A percentile compares a stretch with the other conserved stretches of the same genome.
These are phyloP conservation scores for Hypoxylon trugodes DNA, from an alignment of 495 filamentous ascomycete species.

Conservation along the genomic window DNA sequence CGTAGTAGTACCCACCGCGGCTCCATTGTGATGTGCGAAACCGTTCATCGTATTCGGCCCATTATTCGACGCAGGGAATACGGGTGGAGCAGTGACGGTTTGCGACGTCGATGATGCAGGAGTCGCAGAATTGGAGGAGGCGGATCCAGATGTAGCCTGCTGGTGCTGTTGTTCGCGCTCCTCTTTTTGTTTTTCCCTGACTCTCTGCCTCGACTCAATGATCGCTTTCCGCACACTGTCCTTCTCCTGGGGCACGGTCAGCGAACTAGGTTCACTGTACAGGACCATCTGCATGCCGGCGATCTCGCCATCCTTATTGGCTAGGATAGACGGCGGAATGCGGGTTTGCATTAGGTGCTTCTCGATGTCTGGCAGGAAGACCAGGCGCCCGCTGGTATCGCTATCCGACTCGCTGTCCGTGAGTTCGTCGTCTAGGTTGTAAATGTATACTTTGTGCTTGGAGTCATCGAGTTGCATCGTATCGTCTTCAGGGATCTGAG, in stretches of 20 bases:
- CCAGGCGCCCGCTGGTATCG: constrained; percentile 57
- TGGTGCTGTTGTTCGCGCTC: constrained; percentile 28
- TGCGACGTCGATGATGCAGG: neutral
- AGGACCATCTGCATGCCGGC: constrained; percentile 76
- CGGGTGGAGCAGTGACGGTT: neutral
- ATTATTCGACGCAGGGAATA: neutral
- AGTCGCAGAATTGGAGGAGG: neutral
- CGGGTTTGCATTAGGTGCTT: constrained; percentile 69
- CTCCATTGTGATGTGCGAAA: constrained; percentile 4
- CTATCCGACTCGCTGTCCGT: constrained; percentile 56
- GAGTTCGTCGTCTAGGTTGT: constrained; percentile 88
- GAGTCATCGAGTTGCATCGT: constrained; percentile 89
- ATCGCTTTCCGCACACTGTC: constrained; percentile 89
- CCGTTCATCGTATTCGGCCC: neutral
- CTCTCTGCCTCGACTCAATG: constrained; percentile 77
- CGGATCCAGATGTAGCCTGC: neutral
- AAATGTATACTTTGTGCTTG: constrained; percentile 85
- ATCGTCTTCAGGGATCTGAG: constrained; percentile 55
- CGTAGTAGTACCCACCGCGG: too few species aligned
- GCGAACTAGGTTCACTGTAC: constrained; percentile 78
- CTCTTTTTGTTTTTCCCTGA: constrained; percentile 57
- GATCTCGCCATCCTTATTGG: constrained; percentile 55
- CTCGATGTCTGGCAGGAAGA: constrained; percentile 86
- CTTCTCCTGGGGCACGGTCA: constrained; percentile 77
- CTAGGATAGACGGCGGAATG: constrained; percentile 73